Conservation (phyloP, 495 filamentous ascomycete species). For the Talaromyces borbonicus region DNA sequence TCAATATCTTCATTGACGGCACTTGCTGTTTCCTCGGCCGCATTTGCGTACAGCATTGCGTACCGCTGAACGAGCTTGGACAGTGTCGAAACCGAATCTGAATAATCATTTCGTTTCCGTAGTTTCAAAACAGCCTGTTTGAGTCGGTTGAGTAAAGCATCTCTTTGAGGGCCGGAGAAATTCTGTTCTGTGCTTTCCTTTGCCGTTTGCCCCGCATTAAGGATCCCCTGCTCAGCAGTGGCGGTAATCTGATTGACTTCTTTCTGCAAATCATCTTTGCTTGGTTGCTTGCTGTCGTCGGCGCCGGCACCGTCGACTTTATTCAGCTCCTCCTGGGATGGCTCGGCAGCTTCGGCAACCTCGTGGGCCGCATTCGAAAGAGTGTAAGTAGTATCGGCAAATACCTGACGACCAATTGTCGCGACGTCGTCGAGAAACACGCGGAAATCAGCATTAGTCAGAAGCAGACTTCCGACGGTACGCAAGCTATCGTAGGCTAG, state of each 20-base stretch:
- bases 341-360: conserved; percentile 60
- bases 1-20: conserved; percentile 59
- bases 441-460: conserved; percentile 86
- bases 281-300: conserved; percentile 42
- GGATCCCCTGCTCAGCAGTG: conserved; percentile 52
- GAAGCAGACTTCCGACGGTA: conserved; percentile 70
- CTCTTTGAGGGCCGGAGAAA: conserved; percentile 52
- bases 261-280: conserved; percentile 48
- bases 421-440: conserved; percentile 76
- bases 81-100: conserved; percentile 73
- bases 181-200: conserved; percentile 58
- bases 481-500: conserved; percentile 73
- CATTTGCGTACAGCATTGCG: conserved; percentile 63
- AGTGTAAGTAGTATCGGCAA: conserved; percentile 74
- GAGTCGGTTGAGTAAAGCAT: conserved; percentile 63
- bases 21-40: conserved; percentile 50
- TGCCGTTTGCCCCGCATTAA: conserved; percentile 53
- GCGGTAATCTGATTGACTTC: conserved; percentile 55
- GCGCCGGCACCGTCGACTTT: conserved; percentile 46
- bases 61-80: conserved; percentile 69
- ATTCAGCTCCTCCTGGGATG: conserved; percentile 50
- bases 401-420: conserved; percentile 71
- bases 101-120: conserved; percentile 67
- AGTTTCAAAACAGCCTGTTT: conserved; percentile 69
- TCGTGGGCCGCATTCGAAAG: conserved; percentile 62